phyloP scores from a whole-genome alignment of 768 basidiomycete species.

The Leucocoprinus sp. region DNA sequence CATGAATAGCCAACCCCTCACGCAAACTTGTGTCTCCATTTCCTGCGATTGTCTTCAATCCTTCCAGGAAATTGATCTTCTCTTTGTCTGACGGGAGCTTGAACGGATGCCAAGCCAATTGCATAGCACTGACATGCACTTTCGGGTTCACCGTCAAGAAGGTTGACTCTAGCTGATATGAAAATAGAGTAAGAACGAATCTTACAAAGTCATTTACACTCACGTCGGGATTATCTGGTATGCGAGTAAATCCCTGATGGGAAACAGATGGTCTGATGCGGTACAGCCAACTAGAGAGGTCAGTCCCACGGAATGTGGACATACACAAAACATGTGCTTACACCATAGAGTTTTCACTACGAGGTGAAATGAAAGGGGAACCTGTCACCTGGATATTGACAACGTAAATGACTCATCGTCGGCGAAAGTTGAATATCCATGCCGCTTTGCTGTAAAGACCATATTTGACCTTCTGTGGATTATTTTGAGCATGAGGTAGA shows the following conservation, averaged over 20 bases:
- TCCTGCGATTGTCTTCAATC: constrained; percentile 55
- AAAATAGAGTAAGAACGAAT: no score
- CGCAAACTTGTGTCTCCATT: constrained; percentile 55
- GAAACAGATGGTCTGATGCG: constrained; percentile 63
- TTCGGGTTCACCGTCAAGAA: constrained; percentile 54
- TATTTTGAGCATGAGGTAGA: constrained; percentile 55
- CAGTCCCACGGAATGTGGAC: neutral
- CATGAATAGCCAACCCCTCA: constrained; percentile 57
- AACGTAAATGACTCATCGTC: neutral
- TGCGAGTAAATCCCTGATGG: constrained; percentile 48
- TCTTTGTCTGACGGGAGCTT: constrained; percentile 34
- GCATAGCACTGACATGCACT: constrained; percentile 54
- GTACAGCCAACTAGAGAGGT: constrained; percentile 45
- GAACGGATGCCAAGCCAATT: constrained; percentile 61
- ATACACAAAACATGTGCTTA: constrained; percentile 22
- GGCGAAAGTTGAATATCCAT: constrained; percentile 14
- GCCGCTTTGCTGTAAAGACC: constrained; percentile 56
- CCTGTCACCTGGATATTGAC: constrained; percentile 43
- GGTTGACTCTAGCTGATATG: constrained; percentile 48
- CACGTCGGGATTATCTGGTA: constrained; percentile 54
- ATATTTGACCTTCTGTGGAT: constrained; percentile 55
- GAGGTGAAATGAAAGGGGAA: constrained; percentile 50
- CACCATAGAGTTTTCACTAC: constrained; percentile 44
- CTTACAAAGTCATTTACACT: constrained; percentile 15
- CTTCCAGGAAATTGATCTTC: constrained; percentile 47